Evolutionary conservation across 441 rosid species (phyloP), one percentile per base, ranked within the genome.

Genomic region (Biscutella laevigata): DNA sequence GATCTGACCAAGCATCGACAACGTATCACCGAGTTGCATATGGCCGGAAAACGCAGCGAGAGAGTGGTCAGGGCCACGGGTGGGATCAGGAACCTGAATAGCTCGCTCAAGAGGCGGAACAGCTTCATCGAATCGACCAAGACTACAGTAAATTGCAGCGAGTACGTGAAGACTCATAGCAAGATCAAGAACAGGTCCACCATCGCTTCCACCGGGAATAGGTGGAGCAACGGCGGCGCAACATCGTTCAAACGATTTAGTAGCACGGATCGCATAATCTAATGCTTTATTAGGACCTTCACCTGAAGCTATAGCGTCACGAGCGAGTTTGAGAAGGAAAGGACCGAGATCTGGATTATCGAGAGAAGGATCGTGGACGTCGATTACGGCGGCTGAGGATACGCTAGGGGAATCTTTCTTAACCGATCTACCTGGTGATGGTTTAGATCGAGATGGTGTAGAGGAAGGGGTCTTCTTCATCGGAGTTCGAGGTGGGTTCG

Each of bases 291-390:
- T 64, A 1, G 95, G 95, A 4, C 95, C 96, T 16, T 88, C 97
- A 3, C 95, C 96, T 7, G 97, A 88, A 34, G 94, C 94, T 33
- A 92, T 85, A 1, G 96, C 79, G 58, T 88, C 97, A 0, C 97
- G 83, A 33, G 95, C 95, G 48, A 92, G 81, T 59, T 88, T 88
- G 13, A 88, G 76, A 27, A 91, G 86, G 70, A 91, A 91, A 0
- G 98, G 98, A 0, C 96, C 97, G 66, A 92, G 97, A 84, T 88
- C 97, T 59, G 99, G 95, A 62, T 92, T 86, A 68, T 88, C 96
- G 16, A 92, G 89, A 1, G 96, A 82, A 2, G 89, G 58, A 61
- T 80, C 84, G 29, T 81, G 82, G 38, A 44, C 60, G 15, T 45
- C 66, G 33, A 50, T 1, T n/a, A 35, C 63, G 36, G 56, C 56